Conservation (phyloP, 2,329 filamentous ascomycete genomes). For the Cytospora leucostoma region DNA sequence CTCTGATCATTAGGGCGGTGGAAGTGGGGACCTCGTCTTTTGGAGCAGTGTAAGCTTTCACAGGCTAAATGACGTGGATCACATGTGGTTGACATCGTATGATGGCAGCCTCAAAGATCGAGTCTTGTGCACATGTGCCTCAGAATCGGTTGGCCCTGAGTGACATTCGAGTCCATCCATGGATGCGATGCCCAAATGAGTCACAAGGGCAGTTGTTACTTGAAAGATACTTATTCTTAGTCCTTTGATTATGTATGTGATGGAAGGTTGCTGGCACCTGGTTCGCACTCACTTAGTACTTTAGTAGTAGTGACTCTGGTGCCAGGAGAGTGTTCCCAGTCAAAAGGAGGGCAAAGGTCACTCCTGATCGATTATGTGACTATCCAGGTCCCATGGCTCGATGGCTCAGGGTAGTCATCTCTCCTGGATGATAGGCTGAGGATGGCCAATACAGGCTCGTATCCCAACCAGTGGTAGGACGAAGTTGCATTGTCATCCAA, state of each 20-base stretch:
- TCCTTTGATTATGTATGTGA: neutral
- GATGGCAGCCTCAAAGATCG: neutral
- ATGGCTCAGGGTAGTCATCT: slow-evolving; percentile 6
- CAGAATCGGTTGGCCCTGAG: neutral
- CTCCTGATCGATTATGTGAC: slow-evolving; percentile 1
- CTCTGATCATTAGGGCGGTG: no score
- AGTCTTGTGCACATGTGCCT: neutral
- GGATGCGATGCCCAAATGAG: neutral
- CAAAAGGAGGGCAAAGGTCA: neutral
- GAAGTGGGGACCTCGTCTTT: no score
- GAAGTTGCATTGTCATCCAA: neutral
- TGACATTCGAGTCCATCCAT: neutral
- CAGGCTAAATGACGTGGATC: neutral
- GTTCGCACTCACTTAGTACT: neutral
- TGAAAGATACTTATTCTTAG: neutral
- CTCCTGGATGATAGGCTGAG: slow-evolving; percentile 11
- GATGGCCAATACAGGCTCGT: slow-evolving; percentile 5
- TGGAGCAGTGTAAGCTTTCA: neutral
- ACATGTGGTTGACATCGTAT: neutral
- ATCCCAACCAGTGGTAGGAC: slow-evolving; percentile 17
- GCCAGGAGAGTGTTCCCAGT: neutral
- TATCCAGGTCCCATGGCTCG: slow-evolving; percentile 6
- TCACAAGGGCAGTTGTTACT: neutral
- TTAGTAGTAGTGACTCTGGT: neutral
- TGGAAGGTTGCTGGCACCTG: neutral